Evolutionary conservation across 139 green algal genomes (phyloP), one percentile per base, ranked within the genome.

Genomic region (Chlorella sp.): DNA sequence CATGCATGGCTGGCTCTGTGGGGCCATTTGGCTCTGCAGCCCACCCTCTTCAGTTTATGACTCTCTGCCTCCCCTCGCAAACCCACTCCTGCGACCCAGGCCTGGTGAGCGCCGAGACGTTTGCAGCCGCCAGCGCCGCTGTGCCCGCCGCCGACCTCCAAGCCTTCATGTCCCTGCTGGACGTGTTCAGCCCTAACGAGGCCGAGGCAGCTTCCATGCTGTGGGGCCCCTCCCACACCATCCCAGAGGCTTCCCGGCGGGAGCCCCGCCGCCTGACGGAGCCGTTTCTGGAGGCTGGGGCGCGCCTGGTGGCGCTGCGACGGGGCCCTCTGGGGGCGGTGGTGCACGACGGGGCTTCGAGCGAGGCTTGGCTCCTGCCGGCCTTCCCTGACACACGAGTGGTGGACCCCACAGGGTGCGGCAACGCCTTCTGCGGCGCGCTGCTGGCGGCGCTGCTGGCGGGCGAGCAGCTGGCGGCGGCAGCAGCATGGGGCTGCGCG

Each of bases 361-460:
- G 38, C 2, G 36, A 41, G 38, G 68, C 81, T 38, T 80, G 75
- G 64, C 36, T 30, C 13, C n/a, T 83, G 74, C 83, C 82, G 32
- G 82, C 82, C 54, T 80, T 48, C 26, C 48, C 46, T 8, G 58
- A 56, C 67, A 85, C 68, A 5, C 6, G 0, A 2, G 90, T 93
- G 13, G 82, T 87, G n/a, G 91, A 94, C 84, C 84, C 92, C 1
- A 91, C 87, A 0, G 92, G 92, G 17, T 94, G 89, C 44, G 92
- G 92, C 64, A 95, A 95, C 70, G 90, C 92, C 22, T 94, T 93
- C 69, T 93, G 89, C 43, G 92, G 92, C 6, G 92, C 76, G 3
- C 90, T 94, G 72, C 44, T 94, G 34, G 89, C 85, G 36, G 81
- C 88, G 0, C 74, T 90, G 82, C 70, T 81, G 40, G 73, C 73